phyloP scores from a whole-genome alignment of 805 yeast genomes.

The Hanseniaspora opuntiae region DNA sequence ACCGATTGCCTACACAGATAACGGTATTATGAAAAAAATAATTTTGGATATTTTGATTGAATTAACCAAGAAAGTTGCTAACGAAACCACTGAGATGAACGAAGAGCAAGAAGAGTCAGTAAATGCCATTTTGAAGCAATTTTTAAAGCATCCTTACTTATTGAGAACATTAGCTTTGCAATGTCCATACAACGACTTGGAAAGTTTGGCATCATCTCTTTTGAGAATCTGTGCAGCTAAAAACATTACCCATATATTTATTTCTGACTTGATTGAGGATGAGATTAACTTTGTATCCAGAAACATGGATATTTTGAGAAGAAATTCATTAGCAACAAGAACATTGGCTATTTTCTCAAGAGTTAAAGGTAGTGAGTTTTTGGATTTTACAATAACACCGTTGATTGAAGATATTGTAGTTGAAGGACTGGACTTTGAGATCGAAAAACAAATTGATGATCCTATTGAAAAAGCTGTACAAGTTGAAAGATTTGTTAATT shows the following conservation, averaged over 20 bases:
- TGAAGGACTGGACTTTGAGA: constrained; percentile 44
- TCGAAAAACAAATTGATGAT: constrained; percentile 36
- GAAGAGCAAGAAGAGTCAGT: constrained; percentile 18
- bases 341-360: constrained; percentile 59
- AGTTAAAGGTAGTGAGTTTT: constrained; percentile 48
- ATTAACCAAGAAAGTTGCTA: constrained; percentile 33
- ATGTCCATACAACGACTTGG: constrained; percentile 59
- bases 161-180: constrained; percentile 41
- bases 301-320: constrained; percentile 60
- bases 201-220: constrained; percentile 53
- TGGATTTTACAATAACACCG: constrained; percentile 40
- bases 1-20: constrained; percentile 65
- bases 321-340: constrained; percentile 73
- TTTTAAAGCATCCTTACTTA: constrained; percentile 31
- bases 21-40: constrained; percentile 50
- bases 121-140: constrained; percentile 21
- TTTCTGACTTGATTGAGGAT: constrained; percentile 41
- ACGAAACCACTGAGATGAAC: constrained; percentile 22
- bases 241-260: constrained; percentile 33
- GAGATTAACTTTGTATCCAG: constrained; percentile 51
- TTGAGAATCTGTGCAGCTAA: constrained; percentile 40
- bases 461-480: constrained; percentile 31
- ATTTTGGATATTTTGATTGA: constrained; percentile 67
- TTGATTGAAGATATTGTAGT: constrained; percentile 41
- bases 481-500: constrained; percentile 38